Conservation (phyloP, 2,329 filamentous ascomycete species). For the Calonectria ilicicola region DNA sequence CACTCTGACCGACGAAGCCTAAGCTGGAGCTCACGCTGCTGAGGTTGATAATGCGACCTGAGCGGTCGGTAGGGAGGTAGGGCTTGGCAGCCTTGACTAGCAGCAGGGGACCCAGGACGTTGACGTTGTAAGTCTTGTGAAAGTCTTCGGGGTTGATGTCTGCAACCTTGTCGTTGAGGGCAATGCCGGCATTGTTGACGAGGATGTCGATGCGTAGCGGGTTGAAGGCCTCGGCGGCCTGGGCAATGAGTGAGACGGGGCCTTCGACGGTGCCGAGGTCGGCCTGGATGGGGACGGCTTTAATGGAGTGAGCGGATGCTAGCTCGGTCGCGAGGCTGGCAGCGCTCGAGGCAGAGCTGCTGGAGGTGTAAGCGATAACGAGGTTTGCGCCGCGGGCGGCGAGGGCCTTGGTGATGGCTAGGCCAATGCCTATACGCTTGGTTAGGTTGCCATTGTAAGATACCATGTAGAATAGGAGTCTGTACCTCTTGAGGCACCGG, state of each 20-base stretch:
- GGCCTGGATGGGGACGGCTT: conserved; percentile 73
- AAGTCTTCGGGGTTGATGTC: conserved; percentile 75
- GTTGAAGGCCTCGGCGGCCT: conserved; percentile 37
- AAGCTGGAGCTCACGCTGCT: conserved; percentile 61
- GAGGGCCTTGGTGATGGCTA: conserved; percentile 39
- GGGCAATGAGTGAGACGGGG: conserved; percentile 38
- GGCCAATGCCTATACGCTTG: conserved; percentile 34
- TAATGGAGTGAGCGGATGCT: conserved; percentile 65
- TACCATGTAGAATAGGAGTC: not conserved
- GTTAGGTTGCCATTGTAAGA: conserved; percentile 9
- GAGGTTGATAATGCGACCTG: conserved; percentile 66
- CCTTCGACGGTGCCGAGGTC: conserved; percentile 50
- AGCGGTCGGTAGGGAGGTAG: conserved; percentile 78
- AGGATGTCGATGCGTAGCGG: conserved; percentile 68
- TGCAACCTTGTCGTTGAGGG: conserved; percentile 71
- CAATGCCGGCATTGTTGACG: conserved; percentile 84
- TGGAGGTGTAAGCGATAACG: conserved; percentile 41
- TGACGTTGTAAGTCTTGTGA: conserved; percentile 77
- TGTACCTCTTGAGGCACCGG: conserved; percentile 81
- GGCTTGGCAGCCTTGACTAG: conserved; percentile 78
- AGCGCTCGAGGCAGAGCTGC: conserved; percentile 28
- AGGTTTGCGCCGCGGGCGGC: conserved; percentile 43
- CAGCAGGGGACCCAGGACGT: conserved; percentile 82
- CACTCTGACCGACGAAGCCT: conserved; percentile 63
- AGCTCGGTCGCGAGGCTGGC: conserved; percentile 37